Conservation (phyloP, 140 eudicot species). For the Stevia rebaudiana region DNA sequence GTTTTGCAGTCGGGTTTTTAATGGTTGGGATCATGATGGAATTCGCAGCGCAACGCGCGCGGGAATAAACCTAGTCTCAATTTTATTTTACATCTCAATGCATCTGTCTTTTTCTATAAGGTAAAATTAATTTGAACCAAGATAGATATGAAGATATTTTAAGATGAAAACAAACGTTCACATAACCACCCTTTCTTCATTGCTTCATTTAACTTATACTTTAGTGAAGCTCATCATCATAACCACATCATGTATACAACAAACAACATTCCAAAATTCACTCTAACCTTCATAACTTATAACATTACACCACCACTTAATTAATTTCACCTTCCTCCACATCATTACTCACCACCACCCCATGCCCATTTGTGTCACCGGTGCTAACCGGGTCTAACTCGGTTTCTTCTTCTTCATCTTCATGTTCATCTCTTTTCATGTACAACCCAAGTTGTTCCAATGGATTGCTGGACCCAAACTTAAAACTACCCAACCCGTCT, state of each 20-base stretch:
- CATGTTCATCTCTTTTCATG: slow-evolving; percentile 76
- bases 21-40: too few species aligned
- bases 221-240: slow-evolving; percentile 7
- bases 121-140: too few species aligned
- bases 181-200: slow-evolving; percentile 2
- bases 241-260: slow-evolving; percentile 12
- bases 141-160: too few species aligned
- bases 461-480: slow-evolving; percentile 64
- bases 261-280: slow-evolving; percentile 16
- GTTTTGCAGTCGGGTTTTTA: too few species aligned
- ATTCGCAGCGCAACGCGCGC: too few species aligned
- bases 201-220: slow-evolving; percentile 8
- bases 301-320: slow-evolving; percentile 22
- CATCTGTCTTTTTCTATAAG: too few species aligned
- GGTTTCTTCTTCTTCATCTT: slow-evolving; percentile 68
- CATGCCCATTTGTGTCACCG: not conserved
- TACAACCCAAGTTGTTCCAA: slow-evolving; percentile 80
- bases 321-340: slow-evolving; percentile 90
- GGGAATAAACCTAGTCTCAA: too few species aligned
- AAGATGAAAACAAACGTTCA: too few species aligned
- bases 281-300: slow-evolving; percentile 11
- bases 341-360: slow-evolving; percentile 27
- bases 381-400: slow-evolving; percentile 29
- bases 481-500: slow-evolving; percentile 65
- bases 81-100: too few species aligned